A percentile compares a stretch with the other conserved stretches of the same genome.
Conservation (phyloP, 306 rosid genomes). For the Glycine tomentella region DNA sequence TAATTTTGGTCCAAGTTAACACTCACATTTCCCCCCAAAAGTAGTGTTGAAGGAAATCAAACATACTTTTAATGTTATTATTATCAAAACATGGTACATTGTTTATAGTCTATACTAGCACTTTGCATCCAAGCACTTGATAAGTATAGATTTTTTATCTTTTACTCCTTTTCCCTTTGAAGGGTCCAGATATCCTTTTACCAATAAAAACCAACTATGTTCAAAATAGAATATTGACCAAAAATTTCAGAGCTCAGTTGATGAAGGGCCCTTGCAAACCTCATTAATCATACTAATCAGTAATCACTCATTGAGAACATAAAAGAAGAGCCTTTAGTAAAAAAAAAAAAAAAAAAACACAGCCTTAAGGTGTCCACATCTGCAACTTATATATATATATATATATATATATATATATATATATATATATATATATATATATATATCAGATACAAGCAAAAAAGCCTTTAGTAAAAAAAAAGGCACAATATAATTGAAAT, state of each 20-base stretch:
- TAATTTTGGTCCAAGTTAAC: constrained; percentile 2
- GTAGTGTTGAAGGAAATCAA: neutral
- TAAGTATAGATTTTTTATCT: neutral
- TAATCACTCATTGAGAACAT: neutral
- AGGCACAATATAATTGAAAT: neutral
- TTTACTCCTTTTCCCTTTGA: neutral
- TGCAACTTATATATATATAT: no score
- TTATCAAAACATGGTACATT: constrained; percentile 12
- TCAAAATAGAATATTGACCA: constrained; percentile 8
- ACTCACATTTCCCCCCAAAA: neutral
- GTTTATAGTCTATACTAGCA: neutral
- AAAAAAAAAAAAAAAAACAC: neutral
- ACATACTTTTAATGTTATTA: neutral
- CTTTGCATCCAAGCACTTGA: constrained; percentile 18
- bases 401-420: no score
- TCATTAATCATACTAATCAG: constrained; percentile 13
- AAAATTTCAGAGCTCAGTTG: constrained; percentile 21
- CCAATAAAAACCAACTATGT: neutral
- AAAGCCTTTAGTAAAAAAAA: neutral
- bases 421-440: no score
- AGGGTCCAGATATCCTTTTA: neutral
- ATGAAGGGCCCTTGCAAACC: constrained; percentile 4
- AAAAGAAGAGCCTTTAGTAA: neutral
- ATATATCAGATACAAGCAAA: no score
- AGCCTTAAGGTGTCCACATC: constrained; percentile 14